These are phyloP conservation scores for Articulospora tetracladia DNA, from an alignment of 495 filamentous ascomycete genomes.

Conservation along the genomic window DNA sequence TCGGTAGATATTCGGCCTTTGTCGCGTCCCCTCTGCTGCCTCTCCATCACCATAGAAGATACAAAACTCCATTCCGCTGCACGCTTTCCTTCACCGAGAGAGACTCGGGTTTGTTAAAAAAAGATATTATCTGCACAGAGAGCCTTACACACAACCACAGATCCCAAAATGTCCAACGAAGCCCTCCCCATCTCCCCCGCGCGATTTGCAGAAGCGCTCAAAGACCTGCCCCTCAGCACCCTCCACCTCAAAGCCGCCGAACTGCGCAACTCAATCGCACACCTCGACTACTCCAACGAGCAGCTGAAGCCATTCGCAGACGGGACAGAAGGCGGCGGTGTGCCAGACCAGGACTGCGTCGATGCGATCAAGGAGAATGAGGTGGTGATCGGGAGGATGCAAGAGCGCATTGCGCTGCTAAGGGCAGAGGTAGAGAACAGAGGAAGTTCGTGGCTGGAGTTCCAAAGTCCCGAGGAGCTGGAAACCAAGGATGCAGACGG, in stretches of 20 bases:
- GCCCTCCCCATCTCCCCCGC: conserved; percentile 52
- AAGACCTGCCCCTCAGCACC: conserved; percentile 63
- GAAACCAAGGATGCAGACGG: conserved; percentile 10
- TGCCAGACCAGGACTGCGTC: conserved; percentile 59
- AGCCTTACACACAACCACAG: neutral
- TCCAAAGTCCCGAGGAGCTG: conserved; percentile 17
- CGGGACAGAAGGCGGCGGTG: conserved; percentile 37
- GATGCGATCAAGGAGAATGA: conserved; percentile 76
- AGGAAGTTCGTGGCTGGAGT: conserved; percentile 66
- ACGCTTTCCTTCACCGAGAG: no score
- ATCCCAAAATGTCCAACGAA: conserved; percentile 16
- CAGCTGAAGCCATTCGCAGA: conserved; percentile 61
- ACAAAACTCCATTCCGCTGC: no score
- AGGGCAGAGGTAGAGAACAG: conserved; percentile 71
- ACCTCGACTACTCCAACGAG: conserved; percentile 75
- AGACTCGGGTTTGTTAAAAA: no score
- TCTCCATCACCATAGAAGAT: neutral
- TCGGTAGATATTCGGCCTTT: neutral
- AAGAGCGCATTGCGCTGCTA: conserved; percentile 63
- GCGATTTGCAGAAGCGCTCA: conserved; percentile 68
- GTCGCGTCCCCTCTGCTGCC: conserved; percentile 11
- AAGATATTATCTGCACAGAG: no score
- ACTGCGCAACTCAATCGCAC: conserved; percentile 75
- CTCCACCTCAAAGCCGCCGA: conserved; percentile 80
- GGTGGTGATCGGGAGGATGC: conserved; percentile 67